phyloP scores from a whole-genome alignment of 208 protist genomes.

The Leishmania mexicana region DNA sequence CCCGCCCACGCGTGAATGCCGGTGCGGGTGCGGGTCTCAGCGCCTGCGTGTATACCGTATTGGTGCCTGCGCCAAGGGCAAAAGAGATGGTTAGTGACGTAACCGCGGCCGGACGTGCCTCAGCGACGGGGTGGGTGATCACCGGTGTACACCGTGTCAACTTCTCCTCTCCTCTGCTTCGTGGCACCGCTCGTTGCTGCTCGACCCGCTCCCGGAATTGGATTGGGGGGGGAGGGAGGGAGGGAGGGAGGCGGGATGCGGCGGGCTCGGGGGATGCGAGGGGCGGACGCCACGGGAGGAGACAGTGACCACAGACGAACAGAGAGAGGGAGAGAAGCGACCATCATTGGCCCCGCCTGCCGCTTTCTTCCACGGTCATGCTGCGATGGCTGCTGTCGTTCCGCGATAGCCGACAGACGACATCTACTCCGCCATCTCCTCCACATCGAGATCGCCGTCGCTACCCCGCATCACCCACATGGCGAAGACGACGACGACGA shows the following conservation, averaged over 20 bases:
- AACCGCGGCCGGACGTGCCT: too few species aligned
- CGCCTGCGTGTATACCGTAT: background rate
- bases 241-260: too few species aligned
- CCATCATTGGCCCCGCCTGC: background rate
- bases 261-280: too few species aligned
- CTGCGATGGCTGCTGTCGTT: background rate
- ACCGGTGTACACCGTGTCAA: too few species aligned
- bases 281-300: too few species aligned
- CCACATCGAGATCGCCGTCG: background rate
- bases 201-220: too few species aligned
- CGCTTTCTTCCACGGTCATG: background rate
- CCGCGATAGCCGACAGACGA: background rate
- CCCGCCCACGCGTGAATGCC: background rate
- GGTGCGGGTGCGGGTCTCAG: background rate
- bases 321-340: background rate
- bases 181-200: too few species aligned
- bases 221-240: background rate
- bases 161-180: too few species aligned
- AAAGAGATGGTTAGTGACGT: background rate
- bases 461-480: constrained; percentile 20
- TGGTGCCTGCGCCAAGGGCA: background rate
- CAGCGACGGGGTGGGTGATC: too few species aligned
- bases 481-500: constrained; percentile 19
- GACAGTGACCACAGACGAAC: background rate
- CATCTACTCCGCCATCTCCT: background rate